Percentiles rank a stretch among this genome's conserved stretches.
Evolutionary conservation across 2,329 filamentous ascomycete species (phyloP).

Genomic region (Scytalidium lignicola): DNA sequence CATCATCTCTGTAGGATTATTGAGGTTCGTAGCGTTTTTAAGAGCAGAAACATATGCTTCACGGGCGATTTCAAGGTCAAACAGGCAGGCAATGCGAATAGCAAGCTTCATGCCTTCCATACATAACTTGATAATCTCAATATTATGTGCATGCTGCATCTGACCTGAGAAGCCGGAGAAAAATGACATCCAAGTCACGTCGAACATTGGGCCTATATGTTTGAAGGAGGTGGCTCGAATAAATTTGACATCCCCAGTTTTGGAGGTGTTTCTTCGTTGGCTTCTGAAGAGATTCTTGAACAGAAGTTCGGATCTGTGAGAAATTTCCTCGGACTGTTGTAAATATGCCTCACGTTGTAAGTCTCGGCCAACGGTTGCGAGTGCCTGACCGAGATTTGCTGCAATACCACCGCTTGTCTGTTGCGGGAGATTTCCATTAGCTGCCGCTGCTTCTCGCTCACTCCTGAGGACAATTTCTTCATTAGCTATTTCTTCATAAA

Average conservation of each 20-base stretch:
- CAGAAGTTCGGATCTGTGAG: constrained; percentile 67
- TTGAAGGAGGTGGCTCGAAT: constrained; percentile 91
- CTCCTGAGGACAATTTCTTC: constrained; percentile 95
- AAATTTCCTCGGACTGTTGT: constrained; percentile 92
- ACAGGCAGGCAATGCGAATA: constrained; percentile 87
- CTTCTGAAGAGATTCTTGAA: constrained; percentile 92
- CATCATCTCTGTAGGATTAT: constrained; percentile 91
- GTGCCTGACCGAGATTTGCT: constrained; percentile 78
- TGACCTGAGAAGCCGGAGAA: constrained; percentile 90
- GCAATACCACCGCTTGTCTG: constrained; percentile 65
- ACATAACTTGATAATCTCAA: constrained; percentile 86
- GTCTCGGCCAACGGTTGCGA: constrained; percentile 88
- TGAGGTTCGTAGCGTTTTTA: constrained; percentile 90
- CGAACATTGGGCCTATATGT: constrained; percentile 97
- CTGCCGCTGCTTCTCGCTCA: constrained; percentile 83
- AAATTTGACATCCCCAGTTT: constrained; percentile 65
- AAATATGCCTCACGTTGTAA: constrained; percentile 88
- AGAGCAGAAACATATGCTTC: constrained; percentile 93
- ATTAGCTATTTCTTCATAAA: constrained; percentile 85
- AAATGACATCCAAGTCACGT: constrained; percentile 99
- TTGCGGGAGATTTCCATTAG: constrained; percentile 57
- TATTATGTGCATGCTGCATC: constrained; percentile 87
- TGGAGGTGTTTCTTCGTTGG: constrained; percentile 74
- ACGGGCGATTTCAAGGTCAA: constrained; percentile 86
- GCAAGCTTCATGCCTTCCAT: constrained; percentile 94